Percentiles rank a stretch among this genome's conserved stretches.
Evolutionary conservation across 257 asterid genomes (phyloP).

Genomic region (Rauvolfia tetraphylla): DNA sequence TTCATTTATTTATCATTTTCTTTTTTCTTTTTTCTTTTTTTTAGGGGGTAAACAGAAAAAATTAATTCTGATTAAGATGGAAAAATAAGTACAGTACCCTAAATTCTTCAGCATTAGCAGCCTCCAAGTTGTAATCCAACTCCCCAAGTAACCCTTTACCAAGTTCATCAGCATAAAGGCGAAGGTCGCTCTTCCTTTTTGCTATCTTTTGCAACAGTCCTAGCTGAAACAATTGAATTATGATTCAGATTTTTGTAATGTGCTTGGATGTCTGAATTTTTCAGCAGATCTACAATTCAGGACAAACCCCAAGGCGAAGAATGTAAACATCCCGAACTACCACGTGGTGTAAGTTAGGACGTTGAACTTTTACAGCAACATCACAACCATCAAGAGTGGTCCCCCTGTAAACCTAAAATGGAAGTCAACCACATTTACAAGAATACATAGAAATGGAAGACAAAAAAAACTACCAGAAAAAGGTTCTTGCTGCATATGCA

Average conservation of each 20-base stretch:
- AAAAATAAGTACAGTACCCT: constrained; percentile 38
- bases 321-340: constrained; percentile 87
- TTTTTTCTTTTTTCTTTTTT: too few species aligned
- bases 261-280: constrained; percentile 9
- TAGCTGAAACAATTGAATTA: constrained; percentile 52
- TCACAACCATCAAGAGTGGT: constrained; percentile 65
- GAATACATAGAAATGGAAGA: constrained; percentile 17
- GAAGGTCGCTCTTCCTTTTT: constrained; percentile 76
- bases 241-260: constrained; percentile 31
- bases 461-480: constrained; percentile 2
- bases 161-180: constrained; percentile 92
- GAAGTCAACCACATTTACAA: constrained; percentile 13
- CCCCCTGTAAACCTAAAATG: constrained; percentile 77
- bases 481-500: constrained; percentile 3
- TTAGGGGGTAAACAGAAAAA: too few species aligned
- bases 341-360: constrained; percentile 71
- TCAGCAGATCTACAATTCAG: constrained; percentile 21
- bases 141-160: constrained; percentile 95
- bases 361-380: constrained; percentile 99
- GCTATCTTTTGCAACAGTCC: constrained; percentile 80
- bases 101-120: constrained; percentile 81
- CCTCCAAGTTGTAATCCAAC: constrained; percentile 91
- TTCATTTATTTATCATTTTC: too few species aligned
- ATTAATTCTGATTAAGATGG: background rate
- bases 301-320: constrained; percentile 89